Percentiles rank a stretch among this genome's conserved stretches.
Evolutionary conservation across 2,329 filamentous ascomycete genomes (phyloP).

Genomic region (Clarireedia sp.): DNA sequence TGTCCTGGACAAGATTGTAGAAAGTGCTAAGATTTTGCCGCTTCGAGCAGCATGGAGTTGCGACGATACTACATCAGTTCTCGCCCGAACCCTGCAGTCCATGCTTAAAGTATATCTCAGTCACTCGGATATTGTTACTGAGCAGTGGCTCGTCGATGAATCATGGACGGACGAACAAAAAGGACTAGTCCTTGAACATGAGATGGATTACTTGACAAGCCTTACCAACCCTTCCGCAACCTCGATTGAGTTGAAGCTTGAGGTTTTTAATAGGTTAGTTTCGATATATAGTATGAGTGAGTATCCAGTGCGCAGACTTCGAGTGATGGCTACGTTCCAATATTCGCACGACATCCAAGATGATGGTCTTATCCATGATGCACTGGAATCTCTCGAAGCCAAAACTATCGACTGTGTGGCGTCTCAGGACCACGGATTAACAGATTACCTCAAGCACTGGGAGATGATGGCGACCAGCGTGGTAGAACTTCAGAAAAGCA

Average conservation of each 20-base stretch:
- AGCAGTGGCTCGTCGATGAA: slow-evolving; percentile 30
- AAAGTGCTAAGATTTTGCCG: slow-evolving; percentile 41
- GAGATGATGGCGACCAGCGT: slow-evolving; percentile 20
- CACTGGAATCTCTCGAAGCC: slow-evolving; percentile 9
- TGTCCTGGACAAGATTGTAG: slow-evolving; percentile 45
- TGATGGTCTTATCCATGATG: slow-evolving; percentile 11
- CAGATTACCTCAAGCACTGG: slow-evolving; percentile 20
- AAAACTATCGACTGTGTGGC: slow-evolving; percentile 11
- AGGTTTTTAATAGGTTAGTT: slow-evolving; percentile 20
- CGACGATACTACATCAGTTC: slow-evolving; percentile 40
- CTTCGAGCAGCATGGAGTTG: slow-evolving; percentile 46
- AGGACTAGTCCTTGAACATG: slow-evolving; percentile 52
- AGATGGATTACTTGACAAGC: slow-evolving; percentile 39
- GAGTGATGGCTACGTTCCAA: slow-evolving; percentile 22
- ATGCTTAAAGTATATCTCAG: slow-evolving; percentile 52
- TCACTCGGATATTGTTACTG: slow-evolving; percentile 48
- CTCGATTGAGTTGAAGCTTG: slow-evolving; percentile 15
- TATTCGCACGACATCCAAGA: slow-evolving; percentile 5
- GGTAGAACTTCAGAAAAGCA: slow-evolving; percentile 22
- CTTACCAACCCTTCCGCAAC: slow-evolving; percentile 13
- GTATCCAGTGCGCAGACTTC: slow-evolving; percentile 28
- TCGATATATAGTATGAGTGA: slow-evolving; percentile 20
- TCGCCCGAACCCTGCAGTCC: slow-evolving; percentile 52
- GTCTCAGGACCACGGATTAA: slow-evolving; percentile 22
- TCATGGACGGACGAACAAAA: slow-evolving; percentile 40